Evolutionary conservation across 495 filamentous ascomycete genomes (phyloP), one percentile per base, ranked within the genome.

Genomic region (Ascobolus immersus): DNA sequence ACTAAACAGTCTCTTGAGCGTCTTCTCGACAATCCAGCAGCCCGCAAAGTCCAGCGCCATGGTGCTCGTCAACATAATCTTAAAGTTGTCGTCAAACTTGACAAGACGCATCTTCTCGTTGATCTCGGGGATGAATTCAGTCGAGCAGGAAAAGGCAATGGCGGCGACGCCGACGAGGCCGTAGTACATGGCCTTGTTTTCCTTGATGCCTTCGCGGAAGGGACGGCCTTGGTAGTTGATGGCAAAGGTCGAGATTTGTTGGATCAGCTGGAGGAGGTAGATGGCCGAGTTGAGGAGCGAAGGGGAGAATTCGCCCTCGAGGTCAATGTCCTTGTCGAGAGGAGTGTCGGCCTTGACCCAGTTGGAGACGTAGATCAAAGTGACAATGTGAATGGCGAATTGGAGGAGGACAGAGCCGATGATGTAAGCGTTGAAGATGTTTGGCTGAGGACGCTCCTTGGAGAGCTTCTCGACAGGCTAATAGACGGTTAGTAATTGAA

Each of bases 201-300:
- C 89, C 1, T 73, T 67, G 34, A 99, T 79, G 6, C 74, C 73
- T 55, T 99, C 86, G 36, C 86, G 75, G 71, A 99, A 99, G 3
- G 86, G 86, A 15, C 86, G 75, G 35, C 86, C 86, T 53, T 99
- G 86, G 58, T 99, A 99, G 61, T 99, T 99, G 64, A 94, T 86
- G 23, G 86, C 82, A 48, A 99, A 99, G 6, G 86, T 99, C 8
- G 86, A 94, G 48, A 99, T 92, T 49, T 99, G 89, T 54, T 99
- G 86, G 55, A 99, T 94, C 28, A 99, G 67, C 47, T 94, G 89
- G 2, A 99, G 69, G 27, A 99, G 77, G 56, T 99, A 99, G 44
- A 99, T 77, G 34, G 89, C 86, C 38, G 71, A 78, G 61, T 99
- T 99, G 48, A 99, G 70, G 8, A 99, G 67, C 4, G 81, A 92